Evolutionary conservation across 192 early-diverging fungal species (phyloP).

Genomic region (Entomortierella lignicola): DNA sequence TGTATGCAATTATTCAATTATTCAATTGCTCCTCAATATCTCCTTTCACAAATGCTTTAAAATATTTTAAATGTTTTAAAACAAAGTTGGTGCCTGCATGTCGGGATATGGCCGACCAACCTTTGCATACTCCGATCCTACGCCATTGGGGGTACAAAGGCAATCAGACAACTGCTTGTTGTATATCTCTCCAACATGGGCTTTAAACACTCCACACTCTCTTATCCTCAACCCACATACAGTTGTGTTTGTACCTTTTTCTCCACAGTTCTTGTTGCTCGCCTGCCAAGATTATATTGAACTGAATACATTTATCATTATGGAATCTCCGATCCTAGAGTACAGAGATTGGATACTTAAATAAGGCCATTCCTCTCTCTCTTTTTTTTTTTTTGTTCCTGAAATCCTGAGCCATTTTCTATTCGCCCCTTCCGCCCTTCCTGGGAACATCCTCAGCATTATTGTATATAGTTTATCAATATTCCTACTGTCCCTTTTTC

Average conservation of each 20-base stretch:
- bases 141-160: neutral
- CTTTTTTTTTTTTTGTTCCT: slow-evolving; percentile 1
- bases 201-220: neutral
- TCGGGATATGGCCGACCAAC: too few species aligned
- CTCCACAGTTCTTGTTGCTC: neutral
- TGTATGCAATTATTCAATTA: too few species aligned
- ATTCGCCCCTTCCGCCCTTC: neutral
- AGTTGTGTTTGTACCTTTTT: neutral
- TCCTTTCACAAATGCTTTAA: neutral
- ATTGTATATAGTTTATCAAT: slow-evolving; percentile 4
- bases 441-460: neutral
- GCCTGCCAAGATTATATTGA: too few species aligned
- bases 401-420: neutral
- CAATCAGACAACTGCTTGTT: neutral
- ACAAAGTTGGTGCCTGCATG: neutral
- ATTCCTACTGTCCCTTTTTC: neutral
- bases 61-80: neutral
- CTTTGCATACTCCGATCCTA: slow-evolving; percentile 1
- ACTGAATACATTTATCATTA: too few species aligned
- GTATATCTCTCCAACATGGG: too few species aligned
- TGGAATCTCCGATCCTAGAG: too few species aligned
- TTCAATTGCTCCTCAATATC: too few species aligned
- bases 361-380: neutral
- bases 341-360: too few species aligned
- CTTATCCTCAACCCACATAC: neutral